Evolutionary conservation across 768 basidiomycete genomes (phyloP), one percentile per base, ranked within the genome.

Genomic region (Pholiota molesta): DNA sequence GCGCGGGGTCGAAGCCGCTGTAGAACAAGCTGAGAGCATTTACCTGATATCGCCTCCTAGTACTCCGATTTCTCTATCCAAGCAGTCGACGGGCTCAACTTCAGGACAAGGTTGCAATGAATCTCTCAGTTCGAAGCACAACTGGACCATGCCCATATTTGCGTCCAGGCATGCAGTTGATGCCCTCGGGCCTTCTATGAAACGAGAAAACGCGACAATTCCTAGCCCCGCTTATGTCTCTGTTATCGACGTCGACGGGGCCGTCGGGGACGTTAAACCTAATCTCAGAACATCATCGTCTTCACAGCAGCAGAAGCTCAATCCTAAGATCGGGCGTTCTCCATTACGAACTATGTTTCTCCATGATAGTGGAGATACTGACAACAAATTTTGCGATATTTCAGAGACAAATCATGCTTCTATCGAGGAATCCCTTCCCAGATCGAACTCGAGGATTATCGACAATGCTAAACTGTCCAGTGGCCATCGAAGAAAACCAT

Each of bases 321-420:
- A 78, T 64, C 79, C 80, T 14, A 66, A 73, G 9, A 60, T 79
- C 21, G 78, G 79, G 1, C 81, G 80, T n/a, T 83, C 83, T 16
- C 81, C 82, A 49, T 67, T 84, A 42, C 77, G 81, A 42, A 71
- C 71, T 52, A 78, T 81, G 78, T 78, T 78, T 28, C 69, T 81
- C 17, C 65, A 65, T 23, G 47, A 49, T 14, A 23, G n/a, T 49
- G 47, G 47, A 44, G 19, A 17, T 19, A 44, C 2, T 21, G 4
- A 9, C 16, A 21, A 44, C 42, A 44, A 19, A 26, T 49, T 1
- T 49, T 1, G 47, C 47, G 47, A 49, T 14, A 26, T 19, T 26
- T 49, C 23, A 11, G 7, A 9, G 47, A 5, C 8, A 21, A 13
- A 19, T 19, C 23, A 2, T 26, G 4, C 3, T 19, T 49, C n/a